Conservation (phyloP, 805 yeast genomes). For the Zygoascus flipseniorum region DNA sequence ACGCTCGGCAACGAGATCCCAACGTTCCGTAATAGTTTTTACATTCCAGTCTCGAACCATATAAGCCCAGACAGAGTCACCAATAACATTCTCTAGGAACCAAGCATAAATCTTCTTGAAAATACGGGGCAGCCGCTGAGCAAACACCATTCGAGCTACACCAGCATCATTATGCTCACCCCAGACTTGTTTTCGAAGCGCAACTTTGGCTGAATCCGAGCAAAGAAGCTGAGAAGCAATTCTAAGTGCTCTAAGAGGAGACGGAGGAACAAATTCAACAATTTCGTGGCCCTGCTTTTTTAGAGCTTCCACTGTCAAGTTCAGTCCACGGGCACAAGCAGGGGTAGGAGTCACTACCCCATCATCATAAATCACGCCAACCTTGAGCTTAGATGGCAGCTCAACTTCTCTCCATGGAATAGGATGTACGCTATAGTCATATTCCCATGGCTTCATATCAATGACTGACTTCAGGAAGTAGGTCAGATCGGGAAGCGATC, state of each 20-base stretch:
- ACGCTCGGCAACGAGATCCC: slow-evolving; percentile 29
- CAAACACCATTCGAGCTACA: slow-evolving; percentile 26
- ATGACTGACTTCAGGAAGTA: slow-evolving; percentile 40
- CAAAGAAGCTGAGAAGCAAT: slow-evolving; percentile 38
- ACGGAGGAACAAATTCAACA: slow-evolving; percentile 40
- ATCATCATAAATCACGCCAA: slow-evolving; percentile 43
- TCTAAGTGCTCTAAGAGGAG: slow-evolving; percentile 49
- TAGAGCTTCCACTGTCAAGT: slow-evolving; percentile 33
- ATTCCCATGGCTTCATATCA: slow-evolving; percentile 46
- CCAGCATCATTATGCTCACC: slow-evolving; percentile 32
- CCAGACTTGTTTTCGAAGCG: slow-evolving; percentile 18
- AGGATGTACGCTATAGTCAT: slow-evolving; percentile 41
- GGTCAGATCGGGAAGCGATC: slow-evolving; percentile 41
- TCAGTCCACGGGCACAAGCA: slow-evolving; percentile 35
- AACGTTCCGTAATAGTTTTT: slow-evolving; percentile 29
- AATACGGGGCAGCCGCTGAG: slow-evolving; percentile 28
- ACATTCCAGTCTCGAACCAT: slow-evolving; percentile 30
- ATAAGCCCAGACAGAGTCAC: slow-evolving; percentile 32
- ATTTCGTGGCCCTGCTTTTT: slow-evolving; percentile 39
- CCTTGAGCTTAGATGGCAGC: slow-evolving; percentile 32
- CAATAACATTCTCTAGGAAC: slow-evolving; percentile 25
- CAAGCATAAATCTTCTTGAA: slow-evolving; percentile 30
- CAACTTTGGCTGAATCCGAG: slow-evolving; percentile 29
- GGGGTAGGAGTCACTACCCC: slow-evolving; percentile 46
- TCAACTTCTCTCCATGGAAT: slow-evolving; percentile 42